phyloP scores from a whole-genome alignment of 2,329 filamentous ascomycete genomes.

The Fusarium napiforme region DNA sequence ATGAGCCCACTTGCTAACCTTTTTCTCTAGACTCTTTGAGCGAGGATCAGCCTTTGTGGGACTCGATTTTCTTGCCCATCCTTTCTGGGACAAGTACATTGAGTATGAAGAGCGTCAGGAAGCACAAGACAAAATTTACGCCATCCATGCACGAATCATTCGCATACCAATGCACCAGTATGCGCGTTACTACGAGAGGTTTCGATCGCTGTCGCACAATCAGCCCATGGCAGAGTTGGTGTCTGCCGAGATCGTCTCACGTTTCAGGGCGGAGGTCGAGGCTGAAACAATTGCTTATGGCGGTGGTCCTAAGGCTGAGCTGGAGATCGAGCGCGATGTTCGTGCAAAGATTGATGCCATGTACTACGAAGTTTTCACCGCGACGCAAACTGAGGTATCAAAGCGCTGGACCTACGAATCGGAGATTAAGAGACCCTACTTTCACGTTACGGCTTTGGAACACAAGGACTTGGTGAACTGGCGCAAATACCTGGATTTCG shows the following conservation, averaged over 20 bases:
- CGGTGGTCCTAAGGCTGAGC: conserved; percentile 69
- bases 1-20: conserved; percentile 44
- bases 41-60: conserved; percentile 86
- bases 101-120: conserved; percentile 95
- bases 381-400: conserved; percentile 86
- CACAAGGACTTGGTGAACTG: conserved; percentile 87
- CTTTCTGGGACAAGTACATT: conserved; percentile 99
- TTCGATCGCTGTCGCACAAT: conserved; percentile 78
- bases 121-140: conserved; percentile 84
- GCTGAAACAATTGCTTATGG: conserved; percentile 67
- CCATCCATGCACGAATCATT: conserved; percentile 83
- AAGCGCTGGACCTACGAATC: conserved; percentile 96
- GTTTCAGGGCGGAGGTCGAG: conserved; percentile 78
- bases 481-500: conserved; percentile 96
- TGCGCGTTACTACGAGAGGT: conserved; percentile 92
- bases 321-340: conserved; percentile 86
- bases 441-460: conserved; percentile 94
- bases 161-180: conserved; percentile 96
- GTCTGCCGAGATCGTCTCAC: conserved; percentile 72
- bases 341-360: conserved; percentile 81
- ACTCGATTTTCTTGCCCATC: conserved; percentile 91
- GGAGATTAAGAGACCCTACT: conserved; percentile 95
- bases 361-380: conserved; percentile 83
- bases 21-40: conserved; percentile 83
- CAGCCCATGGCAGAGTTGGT: conserved; percentile 80